These are phyloP conservation scores for Tulasnella sp. DNA, from an alignment of 768 basidiomycete species.

Conservation along the genomic window DNA sequence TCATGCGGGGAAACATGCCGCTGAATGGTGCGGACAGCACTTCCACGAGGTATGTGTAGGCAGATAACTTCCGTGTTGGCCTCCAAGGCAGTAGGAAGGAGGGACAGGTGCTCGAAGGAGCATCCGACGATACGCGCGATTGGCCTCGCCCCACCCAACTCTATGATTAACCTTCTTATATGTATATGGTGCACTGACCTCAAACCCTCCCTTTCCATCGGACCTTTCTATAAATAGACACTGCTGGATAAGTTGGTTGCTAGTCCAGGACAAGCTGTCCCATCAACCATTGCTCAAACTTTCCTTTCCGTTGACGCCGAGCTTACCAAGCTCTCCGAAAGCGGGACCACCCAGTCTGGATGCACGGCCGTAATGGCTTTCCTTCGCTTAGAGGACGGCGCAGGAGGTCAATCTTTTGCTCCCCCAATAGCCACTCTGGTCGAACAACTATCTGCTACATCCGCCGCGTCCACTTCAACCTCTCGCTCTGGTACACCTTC, in stretches of 20 bases:
- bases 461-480: neutral
- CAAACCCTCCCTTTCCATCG: neutral
- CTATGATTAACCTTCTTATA: neutral
- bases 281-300: conserved; percentile 85
- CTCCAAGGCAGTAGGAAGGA: neutral
- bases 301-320: conserved; percentile 87
- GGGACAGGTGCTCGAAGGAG: neutral
- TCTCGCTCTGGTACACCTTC: neutral
- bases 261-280: conserved; percentile 53
- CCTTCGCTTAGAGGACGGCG: conserved; percentile 77
- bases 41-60: conserved; percentile 64
- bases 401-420: conserved; percentile 61
- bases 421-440: conserved; percentile 29
- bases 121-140: neutral
- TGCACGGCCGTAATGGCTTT: conserved; percentile 97
- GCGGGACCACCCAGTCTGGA: conserved; percentile 90
- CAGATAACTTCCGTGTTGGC: neutral
- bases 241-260: conserved; percentile 60
- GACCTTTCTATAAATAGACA: conserved; percentile 35
- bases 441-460: conserved; percentile 22
- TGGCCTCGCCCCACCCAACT: neutral
- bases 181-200: neutral
- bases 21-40: conserved; percentile 96
- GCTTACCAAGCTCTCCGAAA: conserved; percentile 76
- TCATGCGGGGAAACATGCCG: conserved; percentile 96